Percentiles rank a stretch among this genome's conserved stretches.
These are phyloP conservation scores for Cornus suecica DNA, from an alignment of 148 eudicot species.

Conservation along the genomic window DNA sequence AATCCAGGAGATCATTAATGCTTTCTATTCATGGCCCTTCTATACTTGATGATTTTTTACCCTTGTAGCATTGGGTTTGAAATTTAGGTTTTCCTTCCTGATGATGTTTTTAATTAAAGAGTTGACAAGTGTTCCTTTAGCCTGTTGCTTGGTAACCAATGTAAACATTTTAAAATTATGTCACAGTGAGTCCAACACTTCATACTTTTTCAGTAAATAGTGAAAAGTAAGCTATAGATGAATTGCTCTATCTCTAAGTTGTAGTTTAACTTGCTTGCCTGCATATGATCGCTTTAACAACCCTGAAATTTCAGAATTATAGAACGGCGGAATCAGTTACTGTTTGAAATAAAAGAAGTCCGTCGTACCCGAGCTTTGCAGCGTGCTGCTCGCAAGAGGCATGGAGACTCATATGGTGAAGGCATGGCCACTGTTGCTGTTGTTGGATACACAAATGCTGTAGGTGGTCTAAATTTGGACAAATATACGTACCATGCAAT, in stretches of 20 bases:
- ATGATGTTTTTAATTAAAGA: neutral
- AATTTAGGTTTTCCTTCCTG: neutral
- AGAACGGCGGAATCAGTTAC: slow-evolving; percentile 65
- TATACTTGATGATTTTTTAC: neutral
- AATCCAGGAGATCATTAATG: neutral
- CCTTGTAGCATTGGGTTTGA: neutral
- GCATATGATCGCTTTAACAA: slow-evolving; percentile 9
- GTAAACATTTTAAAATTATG: neutral
- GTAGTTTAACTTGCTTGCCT: neutral
- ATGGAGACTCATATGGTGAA: slow-evolving; percentile 57
- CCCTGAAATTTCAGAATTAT: slow-evolving; percentile 55
- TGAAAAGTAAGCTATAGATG: neutral
- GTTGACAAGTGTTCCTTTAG: neutral
- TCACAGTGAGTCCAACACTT: slow-evolving; percentile 1
- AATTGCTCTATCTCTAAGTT: neutral
- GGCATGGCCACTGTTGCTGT: slow-evolving; percentile 81
- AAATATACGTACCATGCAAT: neutral
- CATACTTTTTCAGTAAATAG: neutral
- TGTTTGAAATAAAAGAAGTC: slow-evolving; percentile 79
- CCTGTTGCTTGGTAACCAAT: neutral
- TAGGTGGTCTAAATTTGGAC: slow-evolving; percentile 33
- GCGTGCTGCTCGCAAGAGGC: slow-evolving; percentile 85
- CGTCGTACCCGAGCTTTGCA: slow-evolving; percentile 91
- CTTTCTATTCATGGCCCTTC: neutral
- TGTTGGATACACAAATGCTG: slow-evolving; percentile 92